A percentile compares a stretch with the other conserved stretches of the same genome.
Conservation (phyloP, 345 rosid genomes). For the Eucalyptus marginata region DNA sequence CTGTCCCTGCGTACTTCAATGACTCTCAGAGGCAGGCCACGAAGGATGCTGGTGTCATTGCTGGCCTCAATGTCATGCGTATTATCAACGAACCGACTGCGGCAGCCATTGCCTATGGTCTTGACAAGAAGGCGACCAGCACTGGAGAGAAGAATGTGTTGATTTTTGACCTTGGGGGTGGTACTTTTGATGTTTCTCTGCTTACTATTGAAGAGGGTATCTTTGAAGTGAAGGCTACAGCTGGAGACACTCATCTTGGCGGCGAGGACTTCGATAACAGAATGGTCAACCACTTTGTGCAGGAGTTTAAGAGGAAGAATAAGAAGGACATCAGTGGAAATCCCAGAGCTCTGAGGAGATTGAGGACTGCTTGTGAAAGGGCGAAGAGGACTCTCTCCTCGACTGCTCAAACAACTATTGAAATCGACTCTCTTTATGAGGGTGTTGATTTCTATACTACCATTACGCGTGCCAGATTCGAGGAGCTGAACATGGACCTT, state of each 20-base stretch:
- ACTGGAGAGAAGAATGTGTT: slow-evolving; percentile 24
- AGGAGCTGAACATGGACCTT: slow-evolving; percentile 44
- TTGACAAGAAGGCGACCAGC: neutral
- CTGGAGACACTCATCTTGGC: slow-evolving; percentile 44
- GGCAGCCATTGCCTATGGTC: slow-evolving; percentile 1
- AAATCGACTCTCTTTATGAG: slow-evolving; percentile 30
- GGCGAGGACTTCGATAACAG: slow-evolving; percentile 33
- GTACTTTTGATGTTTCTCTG: slow-evolving; percentile 45
- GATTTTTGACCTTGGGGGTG: slow-evolving; percentile 43
- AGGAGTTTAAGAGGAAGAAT: slow-evolving; percentile 36
- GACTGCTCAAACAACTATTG: slow-evolving; percentile 38
- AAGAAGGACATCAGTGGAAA: slow-evolving; percentile 26
- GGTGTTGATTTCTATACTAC: slow-evolving; percentile 34
- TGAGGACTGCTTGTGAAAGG: slow-evolving; percentile 38
- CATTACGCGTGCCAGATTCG: slow-evolving; percentile 32
- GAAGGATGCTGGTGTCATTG: neutral
- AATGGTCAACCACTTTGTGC: slow-evolving; percentile 33
- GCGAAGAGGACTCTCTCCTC: slow-evolving; percentile 49
- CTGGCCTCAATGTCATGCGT: neutral
- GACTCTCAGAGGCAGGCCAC: neutral
- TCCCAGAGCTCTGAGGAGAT: slow-evolving; percentile 34
- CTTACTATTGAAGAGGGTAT: slow-evolving; percentile 38
- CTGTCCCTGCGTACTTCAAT: neutral
- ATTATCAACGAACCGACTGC: neutral
- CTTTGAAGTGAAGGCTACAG: slow-evolving; percentile 42